Base-by-base conservation (phyloP, 2,329 filamentous ascomycete genomes). In the Beauveria sp. region DNA sequence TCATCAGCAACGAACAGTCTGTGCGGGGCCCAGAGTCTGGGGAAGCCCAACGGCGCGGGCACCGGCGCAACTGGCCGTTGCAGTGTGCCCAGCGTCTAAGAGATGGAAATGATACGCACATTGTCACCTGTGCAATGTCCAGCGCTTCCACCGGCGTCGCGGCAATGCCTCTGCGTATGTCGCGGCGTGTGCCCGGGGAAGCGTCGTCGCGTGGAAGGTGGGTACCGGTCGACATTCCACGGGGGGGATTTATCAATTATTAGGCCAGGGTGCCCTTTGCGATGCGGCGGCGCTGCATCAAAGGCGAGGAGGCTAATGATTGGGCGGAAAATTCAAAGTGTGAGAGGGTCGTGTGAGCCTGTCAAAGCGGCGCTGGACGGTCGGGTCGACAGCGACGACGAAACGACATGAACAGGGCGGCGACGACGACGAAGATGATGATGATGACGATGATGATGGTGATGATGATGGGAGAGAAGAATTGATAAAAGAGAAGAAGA, bases 171-270 rank as follows among this genome's bases (percentile, higher is more conserved):
- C 56, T 52, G 47, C 37, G 30, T 34, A 34, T 52, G n/a, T 59
- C 47, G 56, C 48, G 50, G 26, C 48, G 9, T 52, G 48, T 47
- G 57, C 50, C 50, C 40, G 48, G 50, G 41, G 26, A 59, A 62
- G 60, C 55, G 61, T 61, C 53, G 59, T 62, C 61, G 61, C 50
- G 61, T 62, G 61, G 41, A 26, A 37, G 55, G 61, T 62, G 61
- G 61, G 50, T 55, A 43, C 47, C 30, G 8, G 30, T 43, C 46
- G 53, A 55, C 52, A 61, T 51, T 50, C 52, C 47, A 50, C 34
- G 14, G 37, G 37, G 30, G 40, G 7, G 3, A 24, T 12, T 24
- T 59, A 30, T 43, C 24, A 30, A 28, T 58, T 51, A 48, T 16
- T 48, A 56, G 54, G 44, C 44, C 44, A 41, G 55, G 55, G 55